Evolutionary conservation across 1,139 yeast species (phyloP).

Genomic region (Sugiyamaella pinicola): DNA sequence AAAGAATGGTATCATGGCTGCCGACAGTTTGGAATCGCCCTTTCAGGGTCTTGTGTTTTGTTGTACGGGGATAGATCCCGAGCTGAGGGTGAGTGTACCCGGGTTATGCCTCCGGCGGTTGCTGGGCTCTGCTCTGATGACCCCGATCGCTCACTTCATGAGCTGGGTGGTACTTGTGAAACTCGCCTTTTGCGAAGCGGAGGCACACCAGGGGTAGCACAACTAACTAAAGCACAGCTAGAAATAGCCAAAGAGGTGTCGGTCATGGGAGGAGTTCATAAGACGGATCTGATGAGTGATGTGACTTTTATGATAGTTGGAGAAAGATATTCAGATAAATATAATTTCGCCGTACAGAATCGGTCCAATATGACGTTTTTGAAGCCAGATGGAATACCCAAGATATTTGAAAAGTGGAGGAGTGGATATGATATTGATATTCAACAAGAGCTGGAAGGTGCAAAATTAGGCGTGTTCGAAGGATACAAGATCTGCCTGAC

Average conservation of each 20-base stretch:
- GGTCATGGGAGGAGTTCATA: conserved; percentile 65
- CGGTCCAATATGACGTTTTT: conserved; percentile 64
- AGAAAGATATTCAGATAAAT: conserved; percentile 65
- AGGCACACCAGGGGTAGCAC: not conserved
- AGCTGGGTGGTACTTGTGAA: too few species aligned
- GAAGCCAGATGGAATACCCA: conserved; percentile 49
- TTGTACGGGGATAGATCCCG: conserved; percentile 39
- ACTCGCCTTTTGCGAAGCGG: too few species aligned
- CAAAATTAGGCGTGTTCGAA: conserved; percentile 50
- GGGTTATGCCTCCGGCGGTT: not conserved
- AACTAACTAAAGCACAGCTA: conserved; percentile 13
- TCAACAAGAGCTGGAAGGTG: conserved; percentile 34
- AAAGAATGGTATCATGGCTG: conserved; percentile 5
- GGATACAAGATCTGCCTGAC: conserved; percentile 56
- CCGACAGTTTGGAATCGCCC: conserved; percentile 28
- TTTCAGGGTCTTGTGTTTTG: conserved; percentile 38
- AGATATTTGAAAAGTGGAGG: conserved; percentile 55
- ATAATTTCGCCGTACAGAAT: conserved; percentile 59
- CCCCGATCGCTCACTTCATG: too few species aligned
- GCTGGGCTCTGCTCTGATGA: too few species aligned
- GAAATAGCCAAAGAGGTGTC: conserved; percentile 43
- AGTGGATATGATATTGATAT: conserved; percentile 50
- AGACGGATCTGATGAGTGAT: conserved; percentile 65
- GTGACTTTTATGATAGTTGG: conserved; percentile 72
- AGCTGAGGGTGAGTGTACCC: conserved; percentile 30